Conservation (phyloP, 345 rosid species). For the Rhodomyrtus tomentosa region DNA sequence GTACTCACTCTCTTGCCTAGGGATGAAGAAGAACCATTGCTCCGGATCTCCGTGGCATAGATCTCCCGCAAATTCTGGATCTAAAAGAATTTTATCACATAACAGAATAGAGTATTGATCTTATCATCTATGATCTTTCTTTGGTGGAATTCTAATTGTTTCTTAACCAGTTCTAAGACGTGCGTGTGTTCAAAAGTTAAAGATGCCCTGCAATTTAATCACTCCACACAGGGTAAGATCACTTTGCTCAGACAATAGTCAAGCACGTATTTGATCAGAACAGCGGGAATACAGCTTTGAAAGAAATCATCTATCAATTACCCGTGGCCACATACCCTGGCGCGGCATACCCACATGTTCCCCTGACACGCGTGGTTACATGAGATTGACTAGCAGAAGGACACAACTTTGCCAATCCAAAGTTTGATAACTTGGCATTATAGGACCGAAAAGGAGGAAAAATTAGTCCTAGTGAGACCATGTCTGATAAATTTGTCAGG, state of each 20-base stretch:
- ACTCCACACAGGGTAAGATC: not conserved
- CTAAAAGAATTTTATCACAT: not conserved
- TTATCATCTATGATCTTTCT: not conserved
- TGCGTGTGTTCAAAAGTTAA: not conserved
- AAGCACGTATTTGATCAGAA: not conserved
- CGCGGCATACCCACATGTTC: conserved; percentile 91
- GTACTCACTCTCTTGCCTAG: conserved; percentile 24
- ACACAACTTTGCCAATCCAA: conserved; percentile 89
- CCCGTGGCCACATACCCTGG: conserved; percentile 93
- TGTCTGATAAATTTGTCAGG: not conserved
- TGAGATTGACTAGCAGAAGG: conserved; percentile 97
- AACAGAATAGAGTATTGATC: not conserved
- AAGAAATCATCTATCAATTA: not conserved
- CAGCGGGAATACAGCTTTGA: too few relatives aligned
- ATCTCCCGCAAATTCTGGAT: conserved; percentile 16
- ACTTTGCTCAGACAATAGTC: not conserved
- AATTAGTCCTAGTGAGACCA: not conserved
- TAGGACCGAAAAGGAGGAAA: conserved; percentile 35
- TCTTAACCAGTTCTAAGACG: not conserved
- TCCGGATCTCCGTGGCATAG: conserved; percentile 22
- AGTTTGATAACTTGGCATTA: conserved; percentile 83
- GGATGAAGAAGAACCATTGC: conserved; percentile 43
- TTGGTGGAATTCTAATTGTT: not conserved
- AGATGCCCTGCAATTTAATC: conserved; percentile 59
- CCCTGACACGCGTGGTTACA: conserved; percentile 90